These are phyloP conservation scores for Wickerhamomyces sydowiorum DNA, from an alignment of 805 yeast genomes.

Conservation along the genomic window DNA sequence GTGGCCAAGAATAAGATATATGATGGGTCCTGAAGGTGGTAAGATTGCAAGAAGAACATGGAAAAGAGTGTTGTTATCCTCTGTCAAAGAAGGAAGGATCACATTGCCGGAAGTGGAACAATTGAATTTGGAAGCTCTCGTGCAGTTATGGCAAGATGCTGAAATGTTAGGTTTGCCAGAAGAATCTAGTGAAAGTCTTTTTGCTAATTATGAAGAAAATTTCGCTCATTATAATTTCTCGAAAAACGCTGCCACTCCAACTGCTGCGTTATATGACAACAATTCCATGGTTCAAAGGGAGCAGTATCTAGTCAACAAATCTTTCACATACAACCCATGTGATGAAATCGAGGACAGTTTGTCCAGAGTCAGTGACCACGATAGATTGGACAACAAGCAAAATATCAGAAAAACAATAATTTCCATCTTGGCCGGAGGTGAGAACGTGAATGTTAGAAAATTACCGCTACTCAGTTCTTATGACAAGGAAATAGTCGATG, in stretches of 20 bases:
- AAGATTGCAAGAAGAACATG: constrained; percentile 50
- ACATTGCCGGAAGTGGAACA: constrained; percentile 43
- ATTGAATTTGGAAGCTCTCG: constrained; percentile 44
- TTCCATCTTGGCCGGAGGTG: constrained; percentile 26
- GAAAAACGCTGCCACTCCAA: constrained; percentile 21
- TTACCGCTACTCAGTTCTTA: constrained; percentile 31
- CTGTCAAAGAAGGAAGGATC: constrained; percentile 51
- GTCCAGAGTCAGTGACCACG: not conserved
- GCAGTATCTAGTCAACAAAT: constrained; percentile 38
- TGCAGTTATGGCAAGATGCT: constrained; percentile 60
- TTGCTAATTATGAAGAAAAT: constrained; percentile 40
- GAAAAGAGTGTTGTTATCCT: constrained; percentile 57
- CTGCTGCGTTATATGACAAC: constrained; percentile 39
- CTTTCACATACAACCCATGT: constrained; percentile 30
- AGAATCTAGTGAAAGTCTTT: constrained; percentile 22
- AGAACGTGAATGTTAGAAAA: constrained; percentile 21
- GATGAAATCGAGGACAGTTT: constrained; percentile 12
- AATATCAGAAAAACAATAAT: constrained; percentile 27
- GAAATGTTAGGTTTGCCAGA: constrained; percentile 28
- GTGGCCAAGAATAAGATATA: constrained; percentile 65
- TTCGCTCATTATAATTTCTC: constrained; percentile 37
- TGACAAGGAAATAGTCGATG: constrained; percentile 43
- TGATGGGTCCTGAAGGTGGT: constrained; percentile 55
- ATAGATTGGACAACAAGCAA: constrained; percentile 10
- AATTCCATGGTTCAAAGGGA: constrained; percentile 72